phyloP scores from a whole-genome alignment of 2,329 filamentous ascomycete species.

The Fusarium brevicatenulatum region DNA sequence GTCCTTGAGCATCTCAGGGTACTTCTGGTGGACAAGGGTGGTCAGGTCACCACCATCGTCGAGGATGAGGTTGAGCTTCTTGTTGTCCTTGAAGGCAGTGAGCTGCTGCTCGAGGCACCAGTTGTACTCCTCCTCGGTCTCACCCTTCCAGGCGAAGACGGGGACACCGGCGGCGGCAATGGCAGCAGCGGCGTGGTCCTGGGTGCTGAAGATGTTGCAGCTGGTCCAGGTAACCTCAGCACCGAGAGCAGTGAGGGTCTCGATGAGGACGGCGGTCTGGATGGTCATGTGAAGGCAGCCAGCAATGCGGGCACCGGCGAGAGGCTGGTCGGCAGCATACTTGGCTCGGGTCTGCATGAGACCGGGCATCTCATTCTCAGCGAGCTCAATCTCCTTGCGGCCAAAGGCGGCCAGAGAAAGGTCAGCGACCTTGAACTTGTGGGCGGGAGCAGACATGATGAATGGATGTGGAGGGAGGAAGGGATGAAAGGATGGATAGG shows the following conservation, averaged over 20 bases:
- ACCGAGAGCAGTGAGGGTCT: slow-evolving; percentile 93
- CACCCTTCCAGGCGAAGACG: slow-evolving; percentile 82
- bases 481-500: slow-evolving; percentile 38
- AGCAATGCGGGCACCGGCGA: slow-evolving; percentile 94
- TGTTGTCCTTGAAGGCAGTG: slow-evolving; percentile 92
- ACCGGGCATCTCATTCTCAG: slow-evolving; percentile 97
- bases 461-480: slow-evolving; percentile 35
- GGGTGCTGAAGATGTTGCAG: slow-evolving; percentile 99
- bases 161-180: slow-evolving; percentile 94
- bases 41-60: slow-evolving; percentile 98
- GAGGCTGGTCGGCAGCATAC: slow-evolving; percentile 92
- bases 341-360: slow-evolving; percentile 94
- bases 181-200: slow-evolving; percentile 97
- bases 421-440: slow-evolving; percentile 98
- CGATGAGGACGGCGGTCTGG: slow-evolving; percentile 98
- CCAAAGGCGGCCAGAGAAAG: slow-evolving; percentile 97
- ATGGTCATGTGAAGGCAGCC: slow-evolving; percentile 99
- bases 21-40: slow-evolving; percentile 95
- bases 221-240: slow-evolving; percentile 99
- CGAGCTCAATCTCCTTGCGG: slow-evolving; percentile 98
- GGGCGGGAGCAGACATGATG: slow-evolving; percentile 79
- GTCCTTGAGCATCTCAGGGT: slow-evolving; percentile 97
- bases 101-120: slow-evolving; percentile 99
- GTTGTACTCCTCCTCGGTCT: slow-evolving; percentile 99
- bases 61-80: slow-evolving; percentile 98